phyloP scores from a whole-genome alignment of 352 stramenopile genomes.

The Pythium apleroticum region DNA sequence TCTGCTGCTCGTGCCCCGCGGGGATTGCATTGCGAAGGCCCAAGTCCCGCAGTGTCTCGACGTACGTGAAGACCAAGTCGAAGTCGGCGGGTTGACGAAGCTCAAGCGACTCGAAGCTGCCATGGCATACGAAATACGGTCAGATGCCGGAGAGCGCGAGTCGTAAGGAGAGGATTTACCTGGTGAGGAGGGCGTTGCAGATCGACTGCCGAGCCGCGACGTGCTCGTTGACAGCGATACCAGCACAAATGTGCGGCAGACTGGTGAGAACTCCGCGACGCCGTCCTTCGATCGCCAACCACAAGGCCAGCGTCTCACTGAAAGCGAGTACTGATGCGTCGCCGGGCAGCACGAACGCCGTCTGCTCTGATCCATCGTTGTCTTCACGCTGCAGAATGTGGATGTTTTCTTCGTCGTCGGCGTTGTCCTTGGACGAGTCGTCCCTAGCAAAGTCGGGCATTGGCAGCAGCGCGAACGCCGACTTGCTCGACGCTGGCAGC shows the following conservation, averaged over 20 bases:
- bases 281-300: conserved; percentile 8
- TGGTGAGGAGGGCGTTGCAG: conserved; percentile 21
- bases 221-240: conserved; percentile 6
- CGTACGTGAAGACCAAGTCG: conserved; percentile 44
- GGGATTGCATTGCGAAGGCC: conserved; percentile 39
- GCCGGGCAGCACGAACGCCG: not conserved
- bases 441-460: conserved; percentile 58
- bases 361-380: not conserved
- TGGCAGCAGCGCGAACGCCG: conserved; percentile 52
- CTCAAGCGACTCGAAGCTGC: conserved; percentile 41
- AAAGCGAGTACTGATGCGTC: not conserved
- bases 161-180: conserved; percentile 16
- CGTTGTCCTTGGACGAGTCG: conserved; percentile 31
- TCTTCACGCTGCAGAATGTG: conserved; percentile 29
- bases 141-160: not conserved
- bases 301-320: conserved; percentile 14
- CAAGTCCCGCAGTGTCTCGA: conserved; percentile 65
- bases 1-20: conserved; percentile 32
- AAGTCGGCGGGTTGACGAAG: conserved; percentile 46
- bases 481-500: conserved; percentile 33
- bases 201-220: not conserved
- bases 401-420: conserved; percentile 39
- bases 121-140: not conserved
- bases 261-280: conserved; percentile 10
- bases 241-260: conserved; percentile 15